These are phyloP conservation scores for Mayamaea pseudoterrestris DNA, from an alignment of 108 stramenopile species.

Conservation along the genomic window DNA sequence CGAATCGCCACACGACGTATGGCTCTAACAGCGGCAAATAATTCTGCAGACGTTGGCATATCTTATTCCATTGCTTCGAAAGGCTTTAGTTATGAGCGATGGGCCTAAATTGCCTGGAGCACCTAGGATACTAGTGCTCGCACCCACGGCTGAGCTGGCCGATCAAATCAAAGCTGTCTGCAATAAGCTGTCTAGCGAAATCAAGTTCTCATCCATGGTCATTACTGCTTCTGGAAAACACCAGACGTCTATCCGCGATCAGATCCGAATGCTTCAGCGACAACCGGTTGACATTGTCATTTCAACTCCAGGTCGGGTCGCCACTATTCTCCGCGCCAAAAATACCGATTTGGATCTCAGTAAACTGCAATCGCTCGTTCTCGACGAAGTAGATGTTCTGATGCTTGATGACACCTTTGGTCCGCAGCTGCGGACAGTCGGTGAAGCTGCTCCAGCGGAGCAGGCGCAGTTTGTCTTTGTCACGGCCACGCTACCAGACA, in stretches of 20 bases:
- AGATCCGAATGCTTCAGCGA: slow-evolving; percentile 58
- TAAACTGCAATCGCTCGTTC: slow-evolving; percentile 50
- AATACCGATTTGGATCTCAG: slow-evolving; percentile 59
- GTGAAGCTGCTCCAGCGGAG: slow-evolving; percentile 37
- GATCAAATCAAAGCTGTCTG: slow-evolving; percentile 72
- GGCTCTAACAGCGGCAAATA: too few relatives aligned
- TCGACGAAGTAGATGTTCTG: slow-evolving; percentile 93
- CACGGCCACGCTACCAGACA: slow-evolving; percentile 85
- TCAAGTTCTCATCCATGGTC: slow-evolving; percentile 39
- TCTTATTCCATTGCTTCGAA: slow-evolving; percentile 65
- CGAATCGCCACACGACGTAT: slow-evolving; percentile 6
- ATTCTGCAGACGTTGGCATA: slow-evolving; percentile 88
- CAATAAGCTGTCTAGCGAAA: slow-evolving; percentile 18
- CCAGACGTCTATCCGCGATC: slow-evolving; percentile 63
- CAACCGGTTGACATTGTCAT: slow-evolving; percentile 75
- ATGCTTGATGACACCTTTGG: slow-evolving; percentile 80
- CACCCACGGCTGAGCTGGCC: slow-evolving; percentile 89
- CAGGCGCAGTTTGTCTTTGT: slow-evolving; percentile 87
- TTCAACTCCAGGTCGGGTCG: slow-evolving; percentile 82
- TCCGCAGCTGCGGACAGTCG: slow-evolving; percentile 77
- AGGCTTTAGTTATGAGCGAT: slow-evolving; percentile 14
- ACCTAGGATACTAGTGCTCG: slow-evolving; percentile 57
- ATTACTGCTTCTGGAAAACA: slow-evolving; percentile 58
- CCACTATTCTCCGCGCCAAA: slow-evolving; percentile 69
- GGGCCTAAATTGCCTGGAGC: slow-evolving; percentile 21